These are phyloP conservation scores for Apophysomyces ossiformis DNA, from an alignment of 371 early-diverging fungal genomes.

Conservation along the genomic window DNA sequence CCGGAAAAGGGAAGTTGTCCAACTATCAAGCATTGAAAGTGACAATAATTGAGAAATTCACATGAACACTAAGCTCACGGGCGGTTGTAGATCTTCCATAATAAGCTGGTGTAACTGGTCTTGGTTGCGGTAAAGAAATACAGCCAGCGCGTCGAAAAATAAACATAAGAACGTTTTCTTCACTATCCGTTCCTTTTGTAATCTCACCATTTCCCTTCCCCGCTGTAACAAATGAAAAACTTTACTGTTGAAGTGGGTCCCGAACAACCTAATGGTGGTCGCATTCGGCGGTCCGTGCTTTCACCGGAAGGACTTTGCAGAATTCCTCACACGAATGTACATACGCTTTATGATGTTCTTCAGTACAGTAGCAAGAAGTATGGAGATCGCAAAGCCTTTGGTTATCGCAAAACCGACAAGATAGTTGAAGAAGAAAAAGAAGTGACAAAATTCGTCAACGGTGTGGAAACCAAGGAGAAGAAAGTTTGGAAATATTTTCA, in stretches of 20 bases:
- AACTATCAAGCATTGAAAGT: not conserved
- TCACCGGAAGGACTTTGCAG: slow-evolving; percentile 49
- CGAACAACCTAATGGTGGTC: slow-evolving; percentile 24
- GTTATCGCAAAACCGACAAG: slow-evolving; percentile 63
- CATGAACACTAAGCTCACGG: not conserved
- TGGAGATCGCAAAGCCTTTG: slow-evolving; percentile 58
- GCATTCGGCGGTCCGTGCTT: slow-evolving; percentile 47
- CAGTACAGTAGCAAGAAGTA: slow-evolving; percentile 50
- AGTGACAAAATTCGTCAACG: slow-evolving; percentile 66
- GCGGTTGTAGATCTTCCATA: slow-evolving; percentile 7
- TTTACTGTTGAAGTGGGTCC: slow-evolving; percentile 31
- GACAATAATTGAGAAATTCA: slow-evolving; percentile 2
- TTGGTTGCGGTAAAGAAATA: too few species aligned
- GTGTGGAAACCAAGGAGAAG: slow-evolving; percentile 66
- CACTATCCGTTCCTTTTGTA: not conserved
- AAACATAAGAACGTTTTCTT: not conserved
- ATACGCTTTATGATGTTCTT: slow-evolving; percentile 70
- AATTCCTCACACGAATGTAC: slow-evolving; percentile 55
- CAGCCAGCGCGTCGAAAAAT: slow-evolving; percentile 3
- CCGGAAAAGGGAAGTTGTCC: not conserved
- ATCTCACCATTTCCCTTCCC: slow-evolving; percentile 2
- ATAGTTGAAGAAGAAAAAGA: slow-evolving; percentile 77
- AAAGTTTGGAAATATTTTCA: slow-evolving; percentile 86
- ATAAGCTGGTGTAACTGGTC: slow-evolving; percentile 5
- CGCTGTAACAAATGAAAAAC: slow-evolving; percentile 20